Evolutionary conservation across 1,139 yeast species (phyloP).

Genomic region (Sugiyamaella castrensis): DNA sequence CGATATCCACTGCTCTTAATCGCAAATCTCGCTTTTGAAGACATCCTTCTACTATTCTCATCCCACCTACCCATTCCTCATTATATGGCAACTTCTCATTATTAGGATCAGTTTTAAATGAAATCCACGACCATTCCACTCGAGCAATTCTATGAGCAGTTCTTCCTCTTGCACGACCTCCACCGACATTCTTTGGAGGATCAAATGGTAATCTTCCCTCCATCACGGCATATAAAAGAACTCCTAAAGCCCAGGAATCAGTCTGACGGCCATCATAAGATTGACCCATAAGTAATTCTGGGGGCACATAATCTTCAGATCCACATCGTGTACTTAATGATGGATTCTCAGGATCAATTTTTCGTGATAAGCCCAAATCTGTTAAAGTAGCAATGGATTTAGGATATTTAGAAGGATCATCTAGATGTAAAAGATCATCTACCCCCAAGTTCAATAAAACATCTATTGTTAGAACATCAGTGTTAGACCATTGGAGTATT

Average conservation of each 20-base stretch:
- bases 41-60: constrained; percentile 51
- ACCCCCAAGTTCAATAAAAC: constrained; percentile 50
- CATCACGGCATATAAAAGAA: constrained; percentile 72
- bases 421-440: constrained; percentile 35
- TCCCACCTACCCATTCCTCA: constrained; percentile 47
- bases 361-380: constrained; percentile 84
- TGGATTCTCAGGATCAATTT: constrained; percentile 56
- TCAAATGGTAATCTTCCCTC: constrained; percentile 92
- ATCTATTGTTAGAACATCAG: constrained; percentile 29
- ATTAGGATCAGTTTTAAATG: constrained; percentile 31
- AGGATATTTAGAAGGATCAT: constrained; percentile 22
- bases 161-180: constrained; percentile 52
- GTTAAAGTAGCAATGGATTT: constrained; percentile 60
- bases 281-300: constrained; percentile 85
- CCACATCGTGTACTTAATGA: constrained; percentile 85
- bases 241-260: constrained; percentile 95
- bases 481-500: neutral
- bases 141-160: constrained; percentile 89
- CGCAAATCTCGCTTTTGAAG: constrained; percentile 54
- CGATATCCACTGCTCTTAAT: constrained; percentile 42
- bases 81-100: constrained; percentile 12
- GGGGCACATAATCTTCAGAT: constrained; percentile 92
- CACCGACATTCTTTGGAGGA: constrained; percentile 36
- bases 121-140: constrained; percentile 86
- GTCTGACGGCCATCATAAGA: constrained; percentile 86